These are phyloP conservation scores for Dactylellina parvicollis DNA, from an alignment of 2,329 filamentous ascomycete species.

Conservation along the genomic window DNA sequence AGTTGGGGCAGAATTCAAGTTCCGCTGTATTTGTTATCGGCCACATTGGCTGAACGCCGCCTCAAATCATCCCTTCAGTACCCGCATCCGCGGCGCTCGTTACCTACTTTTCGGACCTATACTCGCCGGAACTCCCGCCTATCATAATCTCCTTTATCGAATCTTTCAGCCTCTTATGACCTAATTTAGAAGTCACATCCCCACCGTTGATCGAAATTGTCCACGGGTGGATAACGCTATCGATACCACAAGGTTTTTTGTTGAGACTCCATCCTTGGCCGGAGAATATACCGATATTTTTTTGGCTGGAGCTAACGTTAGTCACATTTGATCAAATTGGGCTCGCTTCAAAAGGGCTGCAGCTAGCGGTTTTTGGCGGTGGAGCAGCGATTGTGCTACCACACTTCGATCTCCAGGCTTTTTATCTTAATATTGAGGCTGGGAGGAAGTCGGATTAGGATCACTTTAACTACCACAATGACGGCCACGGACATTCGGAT, in stretches of 20 bases:
- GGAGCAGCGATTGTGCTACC: background rate
- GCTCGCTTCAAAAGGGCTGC: background rate
- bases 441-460: background rate
- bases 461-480: background rate
- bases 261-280: background rate
- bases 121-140: background rate
- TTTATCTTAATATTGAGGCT: background rate
- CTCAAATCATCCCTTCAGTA: conserved; percentile 16
- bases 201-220: background rate
- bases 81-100: conserved; percentile 41
- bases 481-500: conserved; percentile 39
- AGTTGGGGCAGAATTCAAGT: background rate
- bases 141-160: background rate
- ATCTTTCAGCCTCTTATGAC: background rate
- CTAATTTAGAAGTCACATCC: background rate
- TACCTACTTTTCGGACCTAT: conserved; percentile 17
- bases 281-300: conserved; percentile 7
- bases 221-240: conserved; percentile 15
- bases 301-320: background rate
- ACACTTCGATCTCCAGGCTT: background rate
- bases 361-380: background rate
- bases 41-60: background rate
- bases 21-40: background rate
- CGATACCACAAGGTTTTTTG: background rate
- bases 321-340: background rate